Base-by-base conservation (phyloP, 2,329 filamentous ascomycete species). In the Cephalotrichum gorgonifer region DNA sequence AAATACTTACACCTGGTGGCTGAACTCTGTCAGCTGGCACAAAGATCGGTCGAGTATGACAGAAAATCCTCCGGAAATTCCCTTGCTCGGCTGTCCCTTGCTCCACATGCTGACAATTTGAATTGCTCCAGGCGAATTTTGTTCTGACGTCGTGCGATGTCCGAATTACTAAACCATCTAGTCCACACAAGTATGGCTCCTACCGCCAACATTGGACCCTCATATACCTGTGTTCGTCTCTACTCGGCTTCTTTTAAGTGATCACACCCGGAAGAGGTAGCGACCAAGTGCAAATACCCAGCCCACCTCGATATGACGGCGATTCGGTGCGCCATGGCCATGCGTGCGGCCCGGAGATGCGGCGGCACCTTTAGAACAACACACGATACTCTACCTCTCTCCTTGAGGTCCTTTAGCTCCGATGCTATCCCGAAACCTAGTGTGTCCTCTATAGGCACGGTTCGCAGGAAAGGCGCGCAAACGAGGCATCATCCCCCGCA, bases 61-160 rank as follows among this genome's bases (percentile, higher is more conserved):
- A n/a, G n/a, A n/a, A n/a, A n/a, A n/a, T n/a, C n/a, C n/a, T n/a
- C 23, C 30, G 33, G 20, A 17, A 22, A 15, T n/a, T 20, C n/a
- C 12, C 12, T 39, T 22, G n/a, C n/a, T 47, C 39, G 33, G 33
- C 17, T 25, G 12, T 12, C n/a, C 15, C 6, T 27, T 44, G 20
- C 28, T 46, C 44, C 44, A 38, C 44, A 35, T 31, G 46, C 46
- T 48, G 46, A 48, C 46, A 48, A 47, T 47, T 45, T 31, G 39
- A 33, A 31, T n/a, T 20, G 8, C n/a, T 23, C 38, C 46, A 42
- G 27, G 26, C 17, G 46, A 22, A 48, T 39, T 48, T 48, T 43
- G 25, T 48, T 43, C 45, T 47, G 45, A 47, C 45, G 45, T 47
- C 45, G 45, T 47, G 33, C 31, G 20, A 17, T 39, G n/a, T 39